Base-by-base conservation (phyloP, 768 basidiomycete genomes). In the Tephrocybe sp. region DNA sequence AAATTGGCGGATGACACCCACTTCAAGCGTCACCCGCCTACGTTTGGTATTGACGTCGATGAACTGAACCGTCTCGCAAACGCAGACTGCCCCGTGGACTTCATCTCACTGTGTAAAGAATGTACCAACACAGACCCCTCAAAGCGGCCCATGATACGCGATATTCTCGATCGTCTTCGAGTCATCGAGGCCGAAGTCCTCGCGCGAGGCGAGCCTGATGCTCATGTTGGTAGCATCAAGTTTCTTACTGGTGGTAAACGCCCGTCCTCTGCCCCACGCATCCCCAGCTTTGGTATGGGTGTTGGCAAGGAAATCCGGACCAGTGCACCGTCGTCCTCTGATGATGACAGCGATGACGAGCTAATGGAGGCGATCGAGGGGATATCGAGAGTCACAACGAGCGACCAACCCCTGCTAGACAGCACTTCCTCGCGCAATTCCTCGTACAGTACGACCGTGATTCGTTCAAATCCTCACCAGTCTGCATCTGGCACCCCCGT, bases 101-200 rank as follows among this genome's bases (percentile, higher is more conserved):
- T 97, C 61, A 72, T 93, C 43, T 64, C 79, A 29, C 80, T 99
- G 31, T 84, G 84, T 46, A 63, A 98, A 16, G 83, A 88, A 36
- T 99, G 95, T 62, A 76, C 88, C 19, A 64, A 74, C 2, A 75
- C 76, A 10, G 74, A 88, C 47, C 90, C 93, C 0, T 55, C 72
- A 1, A 67, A 69, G 19, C 80, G 95, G 4, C 95, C 95, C 0
- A 82, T 75, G 2, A 93, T 88, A 25, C 77, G 85, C 11, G 74
- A 78, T 21, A 86, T 99, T 52, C 76, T 99, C n/a, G 80, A 84
- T 10, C 75, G 86, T 12, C 75, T 99, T 10, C 73, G 84, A 11
- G 73, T 73, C 3, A 92, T 98, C 38, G 97, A 99, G 67, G 76
- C 83, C 0, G 89, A 94, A 56, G 83, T 98, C 3, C 69, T 94